Evolutionary conservation across 2,329 filamentous ascomycete genomes (phyloP).

Genomic region (Neoscytalidium dimidiatum): DNA sequence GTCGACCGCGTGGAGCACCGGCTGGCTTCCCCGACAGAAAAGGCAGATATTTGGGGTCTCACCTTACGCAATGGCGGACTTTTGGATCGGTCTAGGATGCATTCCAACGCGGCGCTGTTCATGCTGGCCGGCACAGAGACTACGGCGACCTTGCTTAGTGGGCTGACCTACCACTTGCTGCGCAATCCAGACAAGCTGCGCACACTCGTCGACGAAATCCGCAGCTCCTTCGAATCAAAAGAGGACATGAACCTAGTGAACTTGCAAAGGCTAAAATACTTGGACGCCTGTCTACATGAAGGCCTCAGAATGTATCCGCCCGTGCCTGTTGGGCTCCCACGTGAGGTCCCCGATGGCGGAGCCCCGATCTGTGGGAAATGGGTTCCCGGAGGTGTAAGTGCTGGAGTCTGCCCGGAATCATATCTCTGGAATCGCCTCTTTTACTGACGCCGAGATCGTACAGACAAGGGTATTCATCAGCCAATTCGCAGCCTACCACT

Average conservation of each 20-base stretch:
- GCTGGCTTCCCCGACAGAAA: slow-evolving; percentile 21
- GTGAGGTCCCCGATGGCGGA: slow-evolving; percentile 28
- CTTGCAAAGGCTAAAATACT: neutral
- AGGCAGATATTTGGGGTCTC: slow-evolving; percentile 42
- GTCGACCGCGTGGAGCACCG: slow-evolving; percentile 27
- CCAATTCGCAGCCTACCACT: slow-evolving; percentile 30
- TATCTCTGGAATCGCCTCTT: no score
- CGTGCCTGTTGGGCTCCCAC: slow-evolving; percentile 36
- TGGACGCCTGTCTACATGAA: slow-evolving; percentile 38
- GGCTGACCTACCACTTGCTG: slow-evolving; percentile 34
- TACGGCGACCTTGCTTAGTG: slow-evolving; percentile 41
- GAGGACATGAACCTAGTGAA: neutral
- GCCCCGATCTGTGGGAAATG: slow-evolving; percentile 27
- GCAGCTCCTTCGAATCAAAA: neutral
- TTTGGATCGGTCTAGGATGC: slow-evolving; percentile 20
- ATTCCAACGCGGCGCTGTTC: slow-evolving; percentile 23
- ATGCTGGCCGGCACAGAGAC: slow-evolving; percentile 44
- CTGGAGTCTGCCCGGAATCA: neutral
- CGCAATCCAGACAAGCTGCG: neutral
- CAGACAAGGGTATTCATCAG: neutral
- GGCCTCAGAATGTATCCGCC: slow-evolving; percentile 48
- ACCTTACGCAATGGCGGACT: slow-evolving; percentile 28
- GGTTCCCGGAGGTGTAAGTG: slow-evolving; percentile 26
- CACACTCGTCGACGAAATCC: neutral
- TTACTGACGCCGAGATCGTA: neutral